Evolutionary conservation across 2,329 filamentous ascomycete genomes (phyloP), one percentile per base, ranked within the genome.

Genomic region (Sclerotinia spermophila): DNA sequence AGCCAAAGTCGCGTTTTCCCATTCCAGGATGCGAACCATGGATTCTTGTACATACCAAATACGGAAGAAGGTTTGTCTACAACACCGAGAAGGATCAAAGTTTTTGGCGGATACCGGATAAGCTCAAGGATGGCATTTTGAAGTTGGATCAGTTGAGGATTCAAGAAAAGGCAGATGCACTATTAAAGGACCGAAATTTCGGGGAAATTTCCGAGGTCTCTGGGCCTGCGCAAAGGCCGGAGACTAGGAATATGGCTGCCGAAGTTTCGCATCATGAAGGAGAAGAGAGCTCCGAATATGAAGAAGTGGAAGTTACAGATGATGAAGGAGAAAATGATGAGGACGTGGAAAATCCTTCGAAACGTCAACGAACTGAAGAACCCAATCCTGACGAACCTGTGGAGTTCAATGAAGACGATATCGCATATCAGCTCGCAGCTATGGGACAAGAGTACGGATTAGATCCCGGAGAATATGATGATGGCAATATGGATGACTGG

Each of bases 381-480:
- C 80, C 82, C 7, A 76, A 73, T 21, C 71, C 75, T 15, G 81
- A 82, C 13, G 76, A 82, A 19, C 85, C 87, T 0, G 82, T 96
- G 11, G 95, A 97, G 77, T 97, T 97, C 77, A 92, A 92, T 70
- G 96, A 98, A 80, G 95, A 94, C 68, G 96, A 99, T 78, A 96
- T 99, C 76, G 94, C 93, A 48, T 94, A 90, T 78, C 96, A 99
- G 78, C 84, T 99, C 19, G 92, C 92, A 68, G 90, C 92, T 38
- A 97, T 97, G 92, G 93, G 92, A 68, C 87, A 92, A 75, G 90
- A 93, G n/a, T 94, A 94, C 75, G 92, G 89, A 1, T 84, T 94
- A 42, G 92, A 93, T 53, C 89, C 89, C 0, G 92, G 89, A 66
- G 91, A 94, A 77, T 93, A 93, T 78, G 91, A 90, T 71, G 89